Evolutionary conservation across 116 monocot genomes (phyloP).

Genomic region (Cymodocea nodosa): DNA sequence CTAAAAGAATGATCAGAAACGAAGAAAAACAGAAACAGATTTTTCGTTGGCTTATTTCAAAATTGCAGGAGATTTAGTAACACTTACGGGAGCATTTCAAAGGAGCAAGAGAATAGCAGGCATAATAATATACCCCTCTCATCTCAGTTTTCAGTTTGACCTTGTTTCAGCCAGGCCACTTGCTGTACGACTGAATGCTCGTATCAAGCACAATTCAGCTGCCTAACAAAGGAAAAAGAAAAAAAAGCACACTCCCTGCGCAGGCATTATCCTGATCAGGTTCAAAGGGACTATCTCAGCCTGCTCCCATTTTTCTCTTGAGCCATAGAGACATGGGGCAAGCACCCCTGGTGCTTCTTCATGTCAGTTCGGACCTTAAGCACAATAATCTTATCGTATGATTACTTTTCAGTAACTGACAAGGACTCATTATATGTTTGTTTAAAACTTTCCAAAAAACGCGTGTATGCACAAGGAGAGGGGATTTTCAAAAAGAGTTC

Average conservation of each 20-base stretch:
- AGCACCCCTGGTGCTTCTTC: slow-evolving; percentile 86
- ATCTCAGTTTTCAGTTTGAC: too few relatives aligned
- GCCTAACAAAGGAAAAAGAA: not conserved
- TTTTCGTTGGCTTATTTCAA: too few relatives aligned
- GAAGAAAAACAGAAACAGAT: too few relatives aligned
- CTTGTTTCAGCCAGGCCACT: too few relatives aligned
- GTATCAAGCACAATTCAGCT: too few relatives aligned
- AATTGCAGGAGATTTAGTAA: too few relatives aligned
- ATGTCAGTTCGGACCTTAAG: not conserved
- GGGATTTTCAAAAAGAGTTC: not conserved
- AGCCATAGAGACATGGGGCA: slow-evolving; percentile 17
- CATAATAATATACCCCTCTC: too few relatives aligned
- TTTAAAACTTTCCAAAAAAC: not conserved
- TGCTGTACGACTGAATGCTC: too few relatives aligned
- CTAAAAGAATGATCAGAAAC: too few relatives aligned
- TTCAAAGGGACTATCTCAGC: slow-evolving; percentile 99
- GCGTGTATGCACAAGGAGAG: not conserved
- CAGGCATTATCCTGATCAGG: slow-evolving; percentile 98
- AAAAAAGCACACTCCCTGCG: slow-evolving; percentile 77
- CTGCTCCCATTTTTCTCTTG: slow-evolving; percentile 14
- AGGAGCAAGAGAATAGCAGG: too few relatives aligned
- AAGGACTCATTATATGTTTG: too few relatives aligned
- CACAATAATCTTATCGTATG: not conserved
- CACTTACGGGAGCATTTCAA: too few relatives aligned
- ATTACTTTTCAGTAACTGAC: not conserved